phyloP scores from a whole-genome alignment of 345 rosid species.

The Dovyalis caffra region DNA sequence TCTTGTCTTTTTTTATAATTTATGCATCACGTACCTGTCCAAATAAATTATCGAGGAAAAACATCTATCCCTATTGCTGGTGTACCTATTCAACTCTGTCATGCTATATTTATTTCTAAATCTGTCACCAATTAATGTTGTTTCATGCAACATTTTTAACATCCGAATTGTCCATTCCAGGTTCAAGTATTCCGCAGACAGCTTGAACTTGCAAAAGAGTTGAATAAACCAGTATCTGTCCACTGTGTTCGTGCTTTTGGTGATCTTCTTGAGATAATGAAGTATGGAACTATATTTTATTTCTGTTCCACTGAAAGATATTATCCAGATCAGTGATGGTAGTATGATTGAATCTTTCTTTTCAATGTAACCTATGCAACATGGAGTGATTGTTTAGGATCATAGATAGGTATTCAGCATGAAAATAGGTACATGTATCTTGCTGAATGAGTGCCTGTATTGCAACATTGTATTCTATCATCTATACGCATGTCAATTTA shows the following conservation, averaged over 20 bases:
- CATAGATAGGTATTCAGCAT: background rate
- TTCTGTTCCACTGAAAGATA: background rate
- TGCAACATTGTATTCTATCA: background rate
- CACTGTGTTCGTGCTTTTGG: slow-evolving; percentile 93
- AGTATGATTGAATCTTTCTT: background rate
- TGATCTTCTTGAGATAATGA: slow-evolving; percentile 74
- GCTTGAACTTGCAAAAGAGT: slow-evolving; percentile 78
- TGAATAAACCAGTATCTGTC: slow-evolving; percentile 72
- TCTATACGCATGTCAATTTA: too few species aligned
- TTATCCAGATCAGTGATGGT: background rate
- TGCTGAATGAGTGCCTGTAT: background rate
- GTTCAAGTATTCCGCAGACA: slow-evolving; percentile 74
- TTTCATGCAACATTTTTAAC: background rate
- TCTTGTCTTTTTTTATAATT: background rate
- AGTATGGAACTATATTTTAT: slow-evolving; percentile 36
- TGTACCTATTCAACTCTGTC: background rate
- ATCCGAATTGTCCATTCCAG: slow-evolving; percentile 20
- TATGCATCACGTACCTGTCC: background rate
- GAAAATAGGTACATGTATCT: background rate
- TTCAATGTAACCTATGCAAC: background rate
- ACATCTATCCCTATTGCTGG: background rate
- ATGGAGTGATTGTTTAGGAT: background rate
- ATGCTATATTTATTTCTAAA: background rate
- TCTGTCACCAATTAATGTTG: background rate
- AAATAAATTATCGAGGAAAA: background rate